phyloP scores from a whole-genome alignment of 768 basidiomycete genomes.

The Pisolithus tinctorius region DNA sequence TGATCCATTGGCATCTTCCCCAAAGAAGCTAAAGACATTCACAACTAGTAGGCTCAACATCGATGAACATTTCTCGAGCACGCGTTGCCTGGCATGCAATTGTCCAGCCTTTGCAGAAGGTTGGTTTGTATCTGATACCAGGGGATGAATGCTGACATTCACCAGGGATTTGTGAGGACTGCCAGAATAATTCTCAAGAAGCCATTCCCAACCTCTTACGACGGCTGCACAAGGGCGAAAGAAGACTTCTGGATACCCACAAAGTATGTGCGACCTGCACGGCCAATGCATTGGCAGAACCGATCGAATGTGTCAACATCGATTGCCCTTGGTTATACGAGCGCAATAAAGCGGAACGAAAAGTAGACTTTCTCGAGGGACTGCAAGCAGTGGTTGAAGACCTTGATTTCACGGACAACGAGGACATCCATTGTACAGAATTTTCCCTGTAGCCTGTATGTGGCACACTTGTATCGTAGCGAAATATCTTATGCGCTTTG shows the following conservation, averaged over 20 bases:
- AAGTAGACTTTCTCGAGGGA: constrained; percentile 23
- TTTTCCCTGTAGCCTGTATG: constrained; percentile 3
- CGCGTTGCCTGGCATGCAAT: constrained; percentile 67
- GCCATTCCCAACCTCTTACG: constrained; percentile 52
- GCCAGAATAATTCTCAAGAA: constrained; percentile 42
- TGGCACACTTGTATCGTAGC: neutral
- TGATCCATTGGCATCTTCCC: constrained; percentile 30
- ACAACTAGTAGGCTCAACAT: constrained; percentile 45
- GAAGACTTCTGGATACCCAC: constrained; percentile 51
- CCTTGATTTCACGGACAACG: constrained; percentile 8
- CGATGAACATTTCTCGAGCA: constrained; percentile 67
- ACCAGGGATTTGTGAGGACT: constrained; percentile 61
- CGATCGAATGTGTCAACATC: constrained; percentile 69
- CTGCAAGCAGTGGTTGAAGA: constrained; percentile 26
- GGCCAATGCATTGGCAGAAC: constrained; percentile 45
- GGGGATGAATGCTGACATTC: neutral
- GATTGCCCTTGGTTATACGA: constrained; percentile 85
- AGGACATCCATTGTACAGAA: neutral
- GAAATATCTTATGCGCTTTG: constrained; percentile 14
- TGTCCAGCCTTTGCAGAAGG: constrained; percentile 43
- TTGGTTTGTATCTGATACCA: constrained; percentile 15
- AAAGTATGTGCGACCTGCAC: constrained; percentile 70
- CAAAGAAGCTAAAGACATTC: constrained; percentile 26
- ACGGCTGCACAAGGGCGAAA: constrained; percentile 50
- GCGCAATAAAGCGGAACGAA: constrained; percentile 51